Conservation (phyloP, 371 early-diverging fungal genomes). For the Rhizopus arrhizus region DNA sequence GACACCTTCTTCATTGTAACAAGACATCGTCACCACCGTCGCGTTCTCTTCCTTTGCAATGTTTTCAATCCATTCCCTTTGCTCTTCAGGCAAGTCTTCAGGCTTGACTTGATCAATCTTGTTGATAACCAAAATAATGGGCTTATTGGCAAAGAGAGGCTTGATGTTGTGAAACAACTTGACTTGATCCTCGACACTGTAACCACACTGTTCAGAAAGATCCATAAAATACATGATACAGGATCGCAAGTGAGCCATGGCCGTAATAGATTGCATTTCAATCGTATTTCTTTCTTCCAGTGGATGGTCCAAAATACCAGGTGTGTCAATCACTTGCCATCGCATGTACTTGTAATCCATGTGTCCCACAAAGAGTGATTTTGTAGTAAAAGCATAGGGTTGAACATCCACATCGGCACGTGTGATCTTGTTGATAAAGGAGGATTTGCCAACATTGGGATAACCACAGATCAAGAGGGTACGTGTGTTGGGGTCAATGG, state of each 20-base stretch:
- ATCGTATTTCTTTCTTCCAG: slow-evolving; percentile 99
- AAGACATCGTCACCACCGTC: slow-evolving; percentile 82
- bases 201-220: slow-evolving; percentile 99
- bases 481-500: slow-evolving; percentile 99
- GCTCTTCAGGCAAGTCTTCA: slow-evolving; percentile 80
- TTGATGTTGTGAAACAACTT: slow-evolving; percentile 95
- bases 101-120: slow-evolving; percentile 92
- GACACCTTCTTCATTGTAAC: slow-evolving; percentile 94
- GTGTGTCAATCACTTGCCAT: slow-evolving; percentile 99
- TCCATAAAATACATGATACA: slow-evolving; percentile 99
- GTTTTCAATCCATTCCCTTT: slow-evolving; percentile 74
- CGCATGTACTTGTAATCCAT: slow-evolving; percentile 99
- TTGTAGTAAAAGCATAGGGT: slow-evolving; percentile 99
- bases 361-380: slow-evolving; percentile 99
- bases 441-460: slow-evolving; percentile 99
- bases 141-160: slow-evolving; percentile 99
- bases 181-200: slow-evolving; percentile 94
- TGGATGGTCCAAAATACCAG: slow-evolving; percentile 99
- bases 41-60: slow-evolving; percentile 73
- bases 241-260: slow-evolving; percentile 98
- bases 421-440: slow-evolving; percentile 99
- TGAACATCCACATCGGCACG: slow-evolving; percentile 99
- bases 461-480: slow-evolving; percentile 99
- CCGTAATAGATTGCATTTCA: slow-evolving; percentile 99
- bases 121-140: slow-evolving; percentile 94